These are phyloP conservation scores for Suillus brevipes DNA, from an alignment of 768 basidiomycete species.

Conservation along the genomic window DNA sequence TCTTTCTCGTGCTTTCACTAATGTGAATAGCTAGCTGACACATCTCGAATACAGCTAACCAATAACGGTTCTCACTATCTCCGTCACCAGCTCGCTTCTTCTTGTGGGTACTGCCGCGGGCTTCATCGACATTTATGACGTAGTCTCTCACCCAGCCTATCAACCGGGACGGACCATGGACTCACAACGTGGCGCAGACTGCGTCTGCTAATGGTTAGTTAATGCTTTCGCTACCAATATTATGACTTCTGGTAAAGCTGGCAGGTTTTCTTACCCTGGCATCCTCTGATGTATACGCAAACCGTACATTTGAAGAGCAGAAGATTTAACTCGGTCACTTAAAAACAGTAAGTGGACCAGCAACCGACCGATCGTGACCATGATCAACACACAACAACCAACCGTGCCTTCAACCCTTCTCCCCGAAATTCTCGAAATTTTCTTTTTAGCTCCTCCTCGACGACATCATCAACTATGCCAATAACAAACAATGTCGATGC, in stretches of 20 bases:
- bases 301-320: conserved; percentile 56
- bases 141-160: conserved; percentile 74
- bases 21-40: conserved; percentile 6
- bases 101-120: conserved; percentile 80
- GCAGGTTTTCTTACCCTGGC: conserved; percentile 57
- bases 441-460: conserved; percentile 83
- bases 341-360: too few species aligned
- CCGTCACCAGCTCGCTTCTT: conserved; percentile 73
- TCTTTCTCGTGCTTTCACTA: conserved; percentile 2
- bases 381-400: conserved; percentile 24
- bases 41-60: conserved; percentile 52
- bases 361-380: too few species aligned
- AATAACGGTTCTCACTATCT: conserved; percentile 73
- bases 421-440: conserved; percentile 78
- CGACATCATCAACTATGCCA: conserved; percentile 78
- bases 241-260: conserved; percentile 38
- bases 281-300: conserved; percentile 47
- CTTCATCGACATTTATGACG: conserved; percentile 77
- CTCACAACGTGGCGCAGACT: conserved; percentile 30
- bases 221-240: conserved; percentile 27
- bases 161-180: conserved; percentile 31
- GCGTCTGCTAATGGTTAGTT: conserved; percentile 33
- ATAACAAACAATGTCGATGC: conserved; percentile 74
- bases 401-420: conserved; percentile 50
- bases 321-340: conserved; percentile 52